Percentiles rank a stretch among this genome's conserved stretches.
Conservation (phyloP, 2,329 filamentous ascomycete species). For the Hymenoscyphus linearis region DNA sequence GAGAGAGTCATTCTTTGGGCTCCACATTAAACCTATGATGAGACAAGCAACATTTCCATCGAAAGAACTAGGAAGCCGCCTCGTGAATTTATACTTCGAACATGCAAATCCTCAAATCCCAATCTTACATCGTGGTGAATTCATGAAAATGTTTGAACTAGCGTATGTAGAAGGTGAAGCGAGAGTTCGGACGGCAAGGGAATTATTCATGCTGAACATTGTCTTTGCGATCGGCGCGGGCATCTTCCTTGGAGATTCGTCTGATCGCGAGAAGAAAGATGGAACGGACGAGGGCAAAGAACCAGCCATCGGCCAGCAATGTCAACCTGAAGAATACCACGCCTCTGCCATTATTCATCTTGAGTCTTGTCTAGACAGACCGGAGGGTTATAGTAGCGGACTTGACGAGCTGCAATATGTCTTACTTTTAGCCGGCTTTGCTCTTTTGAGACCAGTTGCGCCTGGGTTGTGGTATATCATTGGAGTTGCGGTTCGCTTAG, state of each 20-base stretch:
- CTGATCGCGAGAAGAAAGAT: slow-evolving; percentile 28
- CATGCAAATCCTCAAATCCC: slow-evolving; percentile 95
- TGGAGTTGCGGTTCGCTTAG: slow-evolving; percentile 83
- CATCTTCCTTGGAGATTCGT: slow-evolving; percentile 71
- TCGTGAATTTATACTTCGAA: slow-evolving; percentile 86
- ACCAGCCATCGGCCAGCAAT: slow-evolving; percentile 39
- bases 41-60: slow-evolving; percentile 80
- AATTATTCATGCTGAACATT: slow-evolving; percentile 94
- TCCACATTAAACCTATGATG: slow-evolving; percentile 86
- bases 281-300: slow-evolving; percentile 28
- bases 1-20: slow-evolving; percentile 94
- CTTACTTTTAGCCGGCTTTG: slow-evolving; percentile 83
- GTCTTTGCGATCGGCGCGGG: slow-evolving; percentile 94
- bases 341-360: slow-evolving; percentile 90
- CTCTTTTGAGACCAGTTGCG: slow-evolving; percentile 81
- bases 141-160: slow-evolving; percentile 80
- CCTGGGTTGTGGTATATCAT: slow-evolving; percentile 97
- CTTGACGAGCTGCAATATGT: slow-evolving; percentile 93
- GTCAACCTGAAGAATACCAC: slow-evolving; percentile 91
- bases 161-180: slow-evolving; percentile 64
- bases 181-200: slow-evolving; percentile 64
- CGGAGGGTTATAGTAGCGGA: slow-evolving; percentile 71
- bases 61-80: slow-evolving; percentile 62
- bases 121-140: slow-evolving; percentile 82
- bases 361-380: slow-evolving; percentile 69